Conservation (phyloP, 1,284 basidiomycete genomes). For the Ganoderma lucidum region DNA sequence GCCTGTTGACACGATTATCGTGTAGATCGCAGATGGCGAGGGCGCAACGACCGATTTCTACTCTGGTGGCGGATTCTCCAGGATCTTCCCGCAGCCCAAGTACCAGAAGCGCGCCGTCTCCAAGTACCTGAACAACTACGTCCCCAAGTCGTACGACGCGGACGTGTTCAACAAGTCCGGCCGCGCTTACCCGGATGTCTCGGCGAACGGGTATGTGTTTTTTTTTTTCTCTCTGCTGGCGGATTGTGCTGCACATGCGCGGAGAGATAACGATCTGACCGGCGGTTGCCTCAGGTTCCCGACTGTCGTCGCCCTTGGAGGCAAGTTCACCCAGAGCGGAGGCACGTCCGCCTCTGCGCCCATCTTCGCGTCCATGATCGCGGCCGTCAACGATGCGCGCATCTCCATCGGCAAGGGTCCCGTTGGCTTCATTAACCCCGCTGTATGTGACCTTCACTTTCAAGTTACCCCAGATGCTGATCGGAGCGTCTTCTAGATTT, state of each 20-base stretch:
- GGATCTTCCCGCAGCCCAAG: slow-evolving; percentile 46
- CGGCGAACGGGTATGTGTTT: slow-evolving; percentile 42
- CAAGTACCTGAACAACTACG: slow-evolving; percentile 40
- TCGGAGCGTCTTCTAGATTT: slow-evolving; percentile 36
- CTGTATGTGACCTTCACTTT: slow-evolving; percentile 14
- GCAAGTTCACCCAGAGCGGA: slow-evolving; percentile 35
- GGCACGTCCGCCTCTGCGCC: slow-evolving; percentile 31
- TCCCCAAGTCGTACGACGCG: slow-evolving; percentile 44
- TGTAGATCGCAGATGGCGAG: slow-evolving; percentile 5
- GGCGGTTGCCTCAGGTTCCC: slow-evolving; percentile 35
- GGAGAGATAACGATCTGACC: neutral
- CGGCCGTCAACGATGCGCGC: slow-evolving; percentile 69
- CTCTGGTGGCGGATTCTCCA: slow-evolving; percentile 53
- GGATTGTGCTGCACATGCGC: neutral
- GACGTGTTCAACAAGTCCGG: slow-evolving; percentile 31
- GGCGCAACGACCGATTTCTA: slow-evolving; percentile 38
- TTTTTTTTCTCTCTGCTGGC: neutral
- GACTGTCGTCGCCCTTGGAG: slow-evolving; percentile 41
- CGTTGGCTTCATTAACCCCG: slow-evolving; percentile 67
- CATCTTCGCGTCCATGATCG: slow-evolving; percentile 55
- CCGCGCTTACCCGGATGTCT: slow-evolving; percentile 56
- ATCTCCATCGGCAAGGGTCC: slow-evolving; percentile 48
- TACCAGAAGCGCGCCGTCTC: slow-evolving; percentile 47
- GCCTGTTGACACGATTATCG: neutral
- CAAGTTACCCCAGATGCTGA: neutral